Conservation (phyloP, 176 grass and related monocot genomes). For the Elymus sibiricus region DNA sequence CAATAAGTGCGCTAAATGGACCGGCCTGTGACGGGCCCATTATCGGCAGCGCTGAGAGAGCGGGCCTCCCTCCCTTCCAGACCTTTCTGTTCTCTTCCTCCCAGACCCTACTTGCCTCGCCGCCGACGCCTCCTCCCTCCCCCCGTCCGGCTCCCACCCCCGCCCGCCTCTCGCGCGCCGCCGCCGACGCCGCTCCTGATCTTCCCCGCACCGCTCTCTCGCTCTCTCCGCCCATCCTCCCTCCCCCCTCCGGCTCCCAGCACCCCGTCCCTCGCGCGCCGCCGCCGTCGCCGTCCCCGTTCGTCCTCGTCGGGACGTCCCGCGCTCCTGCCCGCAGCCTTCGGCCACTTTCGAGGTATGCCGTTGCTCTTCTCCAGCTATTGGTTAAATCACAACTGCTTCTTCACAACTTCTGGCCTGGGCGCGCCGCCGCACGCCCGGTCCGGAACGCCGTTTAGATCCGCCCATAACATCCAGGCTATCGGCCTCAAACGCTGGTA, state of each 20-base stretch:
- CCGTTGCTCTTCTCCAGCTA: neutral
- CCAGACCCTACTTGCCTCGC: neutral
- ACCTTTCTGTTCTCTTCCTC: neutral
- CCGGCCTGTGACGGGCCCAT: neutral
- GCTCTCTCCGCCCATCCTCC: neutral
- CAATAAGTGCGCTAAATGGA: neutral
- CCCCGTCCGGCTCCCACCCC: neutral
- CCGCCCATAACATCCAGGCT: neutral
- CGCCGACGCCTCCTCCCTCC: neutral
- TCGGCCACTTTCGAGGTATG: neutral
- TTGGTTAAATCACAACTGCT: neutral
- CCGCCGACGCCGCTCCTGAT: neutral
- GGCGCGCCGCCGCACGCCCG: neutral
- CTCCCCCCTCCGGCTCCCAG: neutral
- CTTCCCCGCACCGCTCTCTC: neutral
- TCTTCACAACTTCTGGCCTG: neutral
- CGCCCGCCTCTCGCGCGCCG: neutral
- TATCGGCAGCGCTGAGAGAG: neutral
- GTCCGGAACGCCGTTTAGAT: neutral
- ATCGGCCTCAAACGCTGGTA: neutral
- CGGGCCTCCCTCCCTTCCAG: neutral
- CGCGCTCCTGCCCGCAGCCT: neutral
- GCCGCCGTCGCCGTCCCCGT: neutral
- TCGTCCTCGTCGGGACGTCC: neutral
- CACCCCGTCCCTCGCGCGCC: neutral